A percentile compares a stretch with the other conserved stretches of the same genome.
Evolutionary conservation across 2,329 filamentous ascomycete genomes (phyloP).

Genomic region (Colletotrichum graminicola): DNA sequence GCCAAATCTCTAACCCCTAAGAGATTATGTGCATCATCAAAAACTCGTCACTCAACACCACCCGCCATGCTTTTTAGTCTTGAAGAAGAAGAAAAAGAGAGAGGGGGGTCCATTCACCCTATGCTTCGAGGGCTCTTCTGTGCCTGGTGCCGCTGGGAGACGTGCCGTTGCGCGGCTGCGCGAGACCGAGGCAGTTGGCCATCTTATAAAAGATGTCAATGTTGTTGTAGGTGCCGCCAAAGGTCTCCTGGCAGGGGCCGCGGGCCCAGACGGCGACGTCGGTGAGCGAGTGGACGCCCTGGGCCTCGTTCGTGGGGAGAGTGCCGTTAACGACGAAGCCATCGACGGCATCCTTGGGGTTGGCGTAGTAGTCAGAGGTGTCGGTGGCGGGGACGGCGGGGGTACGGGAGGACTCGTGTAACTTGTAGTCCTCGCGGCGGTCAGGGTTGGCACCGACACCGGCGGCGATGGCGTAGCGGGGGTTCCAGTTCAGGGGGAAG

Average conservation of each 20-base stretch:
- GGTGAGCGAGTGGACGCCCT: constrained; percentile 82
- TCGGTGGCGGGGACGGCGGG: constrained; percentile 65
- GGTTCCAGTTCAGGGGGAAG: constrained; percentile 89
- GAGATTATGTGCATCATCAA: not conserved
- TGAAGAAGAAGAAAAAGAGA: not conserved
- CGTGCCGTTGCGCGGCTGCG: constrained; percentile 43
- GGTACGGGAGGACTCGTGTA: constrained; percentile 73
- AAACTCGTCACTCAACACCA: constrained; percentile 16
- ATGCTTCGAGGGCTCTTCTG: constrained; percentile 14
- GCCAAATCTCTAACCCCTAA: not conserved
- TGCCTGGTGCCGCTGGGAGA: constrained; percentile 11
- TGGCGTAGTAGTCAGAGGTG: constrained; percentile 72
- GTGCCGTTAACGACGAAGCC: constrained; percentile 85
- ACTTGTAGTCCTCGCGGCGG: constrained; percentile 79
- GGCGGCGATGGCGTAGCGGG: constrained; percentile 82
- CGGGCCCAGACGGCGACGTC: constrained; percentile 83
- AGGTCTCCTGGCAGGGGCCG: constrained; percentile 83
- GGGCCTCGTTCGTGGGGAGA: constrained; percentile 69
- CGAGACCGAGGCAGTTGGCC: constrained; percentile 74
- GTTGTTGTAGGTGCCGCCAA: constrained; percentile 78
- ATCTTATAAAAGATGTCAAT: constrained; percentile 83
- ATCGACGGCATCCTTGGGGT: constrained; percentile 72
- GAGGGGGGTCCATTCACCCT: not conserved
- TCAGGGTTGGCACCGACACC: constrained; percentile 81
- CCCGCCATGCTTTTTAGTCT: constrained; percentile 22